Evolutionary conservation across 495 filamentous ascomycete genomes (phyloP), one percentile per base, ranked within the genome.

Genomic region (Daldinia decipiens): DNA sequence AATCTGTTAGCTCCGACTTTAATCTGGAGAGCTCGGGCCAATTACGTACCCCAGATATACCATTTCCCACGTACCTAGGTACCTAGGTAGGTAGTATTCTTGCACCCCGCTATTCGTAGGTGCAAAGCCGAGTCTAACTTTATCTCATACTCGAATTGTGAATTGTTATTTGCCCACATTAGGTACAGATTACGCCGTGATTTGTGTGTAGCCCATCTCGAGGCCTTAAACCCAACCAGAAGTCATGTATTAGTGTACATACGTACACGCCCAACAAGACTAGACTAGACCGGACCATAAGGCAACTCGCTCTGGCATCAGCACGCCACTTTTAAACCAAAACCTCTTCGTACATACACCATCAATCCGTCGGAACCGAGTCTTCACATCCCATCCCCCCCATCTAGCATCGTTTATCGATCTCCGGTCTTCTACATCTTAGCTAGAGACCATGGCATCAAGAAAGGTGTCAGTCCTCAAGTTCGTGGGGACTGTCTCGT

Each of bases 401-500:
- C 56, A 54, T 70, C 47, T 31, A 52, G 43, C 47, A 8, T n/a
- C 58, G 1, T 27, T 56, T 31, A 66, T 59, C 63, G 13, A 39
- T 34, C n/a, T 36, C 27, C 13, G 55, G 47, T 60, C 21, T 26
- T 64, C 39, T 32, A 59, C 40, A 59, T 72, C 11, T 26, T 7
- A 59, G 7, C 52, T 40, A 66, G 60, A 82, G 62, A 83, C 67
- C 70, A 95, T 96, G 92, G 84, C 90, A 61, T 85, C 87, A 65
- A 84, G 82, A 60, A 87, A 85, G 73, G 82, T 96, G 77, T 87
- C 92, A 45, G 80, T 91, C 77, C 86, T 89, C 79, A 97, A 97
- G 80, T 97, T 97, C 79, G 89, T 97, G 63, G 94, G 94, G 73
- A 94, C 93, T 27, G 86, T 97, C 62, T 93, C 90, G 56, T 85